phyloP scores from a whole-genome alignment of 2,329 filamentous ascomycete genomes.

The Aspergillus piperis region DNA sequence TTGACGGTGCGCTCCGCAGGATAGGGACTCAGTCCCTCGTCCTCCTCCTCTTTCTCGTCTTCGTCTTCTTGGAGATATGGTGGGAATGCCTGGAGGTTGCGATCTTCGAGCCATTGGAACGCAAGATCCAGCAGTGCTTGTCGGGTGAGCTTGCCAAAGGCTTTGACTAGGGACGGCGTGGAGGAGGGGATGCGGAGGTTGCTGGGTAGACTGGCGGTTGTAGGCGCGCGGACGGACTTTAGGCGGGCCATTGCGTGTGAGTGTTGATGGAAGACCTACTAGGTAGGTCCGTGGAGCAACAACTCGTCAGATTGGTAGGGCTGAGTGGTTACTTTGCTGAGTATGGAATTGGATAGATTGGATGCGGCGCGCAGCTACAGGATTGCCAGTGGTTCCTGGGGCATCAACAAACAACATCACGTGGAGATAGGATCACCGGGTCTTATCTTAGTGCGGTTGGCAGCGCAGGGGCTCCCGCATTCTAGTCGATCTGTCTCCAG shows the following conservation, averaged over 20 bases:
- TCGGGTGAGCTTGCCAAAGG: conserved; percentile 70
- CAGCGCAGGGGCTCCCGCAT: neutral
- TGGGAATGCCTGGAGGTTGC: conserved; percentile 60
- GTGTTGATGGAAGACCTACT: neutral
- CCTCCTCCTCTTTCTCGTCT: conserved; percentile 35
- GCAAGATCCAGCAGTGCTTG: conserved; percentile 70
- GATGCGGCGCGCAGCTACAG: neutral
- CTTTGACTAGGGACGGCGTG: conserved; percentile 65
- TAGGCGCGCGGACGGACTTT: conserved; percentile 57
- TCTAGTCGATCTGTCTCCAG: neutral
- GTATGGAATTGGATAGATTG: neutral
- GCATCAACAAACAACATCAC: conserved; percentile 3
- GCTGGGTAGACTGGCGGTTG: conserved; percentile 70
- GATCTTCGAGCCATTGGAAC: conserved; percentile 74
- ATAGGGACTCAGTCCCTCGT: conserved; percentile 67
- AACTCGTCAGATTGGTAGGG: neutral
- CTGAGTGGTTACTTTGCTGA: neutral
- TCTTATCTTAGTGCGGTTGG: neutral
- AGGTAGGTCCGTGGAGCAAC: neutral
- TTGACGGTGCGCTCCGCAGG: conserved; percentile 65
- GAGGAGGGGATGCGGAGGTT: conserved; percentile 67
- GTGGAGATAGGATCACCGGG: conserved; percentile 3
- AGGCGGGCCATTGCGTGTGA: conserved; percentile 31
- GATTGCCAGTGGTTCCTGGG: conserved; percentile 2
- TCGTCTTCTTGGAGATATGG: conserved; percentile 61